These are phyloP conservation scores for Trypanosoma congolense DNA, from an alignment of 208 protist genomes.

Conservation along the genomic window DNA sequence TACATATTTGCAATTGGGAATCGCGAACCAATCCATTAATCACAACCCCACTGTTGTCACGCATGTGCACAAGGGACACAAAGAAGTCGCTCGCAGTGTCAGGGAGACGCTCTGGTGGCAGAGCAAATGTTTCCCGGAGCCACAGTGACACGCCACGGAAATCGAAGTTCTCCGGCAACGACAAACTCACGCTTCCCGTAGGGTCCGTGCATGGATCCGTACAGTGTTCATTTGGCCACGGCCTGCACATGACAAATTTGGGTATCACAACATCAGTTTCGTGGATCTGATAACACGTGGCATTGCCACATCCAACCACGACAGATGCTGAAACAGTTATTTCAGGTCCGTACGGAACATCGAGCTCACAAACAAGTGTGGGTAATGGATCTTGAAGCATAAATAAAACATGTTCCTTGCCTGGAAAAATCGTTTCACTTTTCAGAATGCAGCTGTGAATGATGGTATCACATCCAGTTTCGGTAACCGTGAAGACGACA, in stretches of 20 bases:
- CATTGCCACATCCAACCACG: conserved; percentile 61
- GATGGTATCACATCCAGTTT: conserved; percentile 33
- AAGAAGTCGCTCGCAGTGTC: conserved; percentile 25
- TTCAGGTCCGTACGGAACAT: conserved; percentile 49
- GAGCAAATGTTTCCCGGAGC: conserved; percentile 48
- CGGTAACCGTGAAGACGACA: conserved; percentile 31
- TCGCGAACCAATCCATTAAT: conserved; percentile 31
- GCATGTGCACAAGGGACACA: conserved; percentile 59
- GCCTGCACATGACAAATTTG: conserved; percentile 79
- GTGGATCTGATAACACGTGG: conserved; percentile 77
- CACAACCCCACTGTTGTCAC: conserved; percentile 44
- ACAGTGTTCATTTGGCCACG: conserved; percentile 14
- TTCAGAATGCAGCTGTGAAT: conserved; percentile 71
- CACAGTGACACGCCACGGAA: conserved; percentile 33
- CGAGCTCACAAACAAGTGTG: conserved; percentile 53
- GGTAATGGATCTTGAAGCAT: conserved; percentile 31
- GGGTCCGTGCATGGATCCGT: conserved; percentile 22
- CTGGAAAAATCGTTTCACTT: conserved; percentile 43
- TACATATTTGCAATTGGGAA: conserved; percentile 43
- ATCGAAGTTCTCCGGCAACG: conserved; percentile 35
- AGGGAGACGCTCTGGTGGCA: conserved; percentile 25
- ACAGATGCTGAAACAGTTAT: conserved; percentile 64
- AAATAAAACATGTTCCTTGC: conserved; percentile 35
- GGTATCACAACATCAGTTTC: conserved; percentile 74
- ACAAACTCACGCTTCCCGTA: conserved; percentile 37